Conservation (phyloP, 139 green algal species). For the Haematococcus sp. region DNA sequence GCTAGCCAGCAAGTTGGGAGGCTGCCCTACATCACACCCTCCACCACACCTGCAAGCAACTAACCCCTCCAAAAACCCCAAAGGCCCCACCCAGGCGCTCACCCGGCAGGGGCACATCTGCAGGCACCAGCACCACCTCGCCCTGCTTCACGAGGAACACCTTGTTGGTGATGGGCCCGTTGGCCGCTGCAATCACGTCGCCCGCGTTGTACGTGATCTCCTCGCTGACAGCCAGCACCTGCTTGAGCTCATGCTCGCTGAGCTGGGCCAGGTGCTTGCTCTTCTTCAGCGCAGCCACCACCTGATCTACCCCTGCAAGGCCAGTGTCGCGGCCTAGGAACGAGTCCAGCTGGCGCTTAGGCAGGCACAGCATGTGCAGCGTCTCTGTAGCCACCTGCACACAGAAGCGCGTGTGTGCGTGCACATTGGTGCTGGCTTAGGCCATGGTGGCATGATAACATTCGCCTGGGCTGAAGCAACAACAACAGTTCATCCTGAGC, state of each 20-base stretch:
- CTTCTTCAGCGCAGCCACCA: slow-evolving; percentile 41
- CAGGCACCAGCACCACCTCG: slow-evolving; percentile 45
- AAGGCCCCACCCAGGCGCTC: background rate
- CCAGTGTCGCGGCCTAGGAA: slow-evolving; percentile 40
- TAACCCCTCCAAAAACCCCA: too few species aligned
- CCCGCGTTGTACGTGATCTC: slow-evolving; percentile 27
- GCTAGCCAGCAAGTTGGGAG: too few species aligned
- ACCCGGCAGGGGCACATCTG: slow-evolving; percentile 31
- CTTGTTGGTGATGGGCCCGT: slow-evolving; percentile 22
- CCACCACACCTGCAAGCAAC: too few species aligned
- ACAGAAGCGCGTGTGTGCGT: background rate
- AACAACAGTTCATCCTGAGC: too few species aligned
- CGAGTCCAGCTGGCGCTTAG: slow-evolving; percentile 43
- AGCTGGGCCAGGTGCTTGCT: slow-evolving; percentile 28
- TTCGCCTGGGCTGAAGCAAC: too few species aligned
- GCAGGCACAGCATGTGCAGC: slow-evolving; percentile 35
- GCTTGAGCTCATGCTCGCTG: slow-evolving; percentile 27
- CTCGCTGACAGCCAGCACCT: background rate
- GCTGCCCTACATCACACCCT: too few species aligned
- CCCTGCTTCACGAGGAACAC: slow-evolving; percentile 50
- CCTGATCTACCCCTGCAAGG: background rate
- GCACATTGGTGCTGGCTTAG: too few species aligned
- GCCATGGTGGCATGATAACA: too few species aligned
- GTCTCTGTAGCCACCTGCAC: slow-evolving; percentile 21
- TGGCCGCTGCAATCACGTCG: slow-evolving; percentile 41